Conservation (phyloP, 768 basidiomycete genomes). For the Boletus eberwhitei region DNA sequence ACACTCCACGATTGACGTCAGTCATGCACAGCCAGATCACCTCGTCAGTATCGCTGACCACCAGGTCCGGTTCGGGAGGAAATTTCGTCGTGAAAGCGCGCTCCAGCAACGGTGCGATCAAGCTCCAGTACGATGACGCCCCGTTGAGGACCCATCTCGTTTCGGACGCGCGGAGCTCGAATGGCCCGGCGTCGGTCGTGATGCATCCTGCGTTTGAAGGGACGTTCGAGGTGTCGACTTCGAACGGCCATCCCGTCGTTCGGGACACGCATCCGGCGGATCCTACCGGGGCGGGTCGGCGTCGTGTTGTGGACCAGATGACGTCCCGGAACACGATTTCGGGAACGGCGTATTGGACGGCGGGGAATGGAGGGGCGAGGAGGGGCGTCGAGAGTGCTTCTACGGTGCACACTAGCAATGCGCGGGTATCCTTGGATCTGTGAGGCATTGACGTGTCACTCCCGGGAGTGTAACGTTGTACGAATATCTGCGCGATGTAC, state of each 20-base stretch:
- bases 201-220: slow-evolving; percentile 42
- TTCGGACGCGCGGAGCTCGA: slow-evolving; percentile 34
- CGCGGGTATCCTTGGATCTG: slow-evolving; percentile 15
- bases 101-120: slow-evolving; percentile 34
- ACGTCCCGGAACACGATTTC: neutral
- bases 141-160: slow-evolving; percentile 33
- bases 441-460: too few relatives aligned
- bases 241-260: slow-evolving; percentile 10
- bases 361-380: neutral
- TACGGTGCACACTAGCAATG: slow-evolving; percentile 24
- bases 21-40: slow-evolving; percentile 14
- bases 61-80: slow-evolving; percentile 23
- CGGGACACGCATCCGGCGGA: slow-evolving; percentile 18
- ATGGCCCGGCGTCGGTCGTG: slow-evolving; percentile 22
- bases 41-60: slow-evolving; percentile 26
- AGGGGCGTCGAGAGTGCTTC: neutral
- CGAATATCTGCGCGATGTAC: neutral
- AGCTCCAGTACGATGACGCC: slow-evolving; percentile 25
- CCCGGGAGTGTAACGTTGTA: neutral
- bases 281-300: slow-evolving; percentile 32
- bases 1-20: neutral
- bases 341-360: slow-evolving; percentile 25
- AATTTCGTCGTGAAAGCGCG: slow-evolving; percentile 31
- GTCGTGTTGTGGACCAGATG: slow-evolving; percentile 20
- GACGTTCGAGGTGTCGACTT: slow-evolving; percentile 31